Percentiles rank a stretch among this genome's conserved stretches.
Conservation (phyloP, 2,329 filamentous ascomycete species). For the Geosmithia putterillii region DNA sequence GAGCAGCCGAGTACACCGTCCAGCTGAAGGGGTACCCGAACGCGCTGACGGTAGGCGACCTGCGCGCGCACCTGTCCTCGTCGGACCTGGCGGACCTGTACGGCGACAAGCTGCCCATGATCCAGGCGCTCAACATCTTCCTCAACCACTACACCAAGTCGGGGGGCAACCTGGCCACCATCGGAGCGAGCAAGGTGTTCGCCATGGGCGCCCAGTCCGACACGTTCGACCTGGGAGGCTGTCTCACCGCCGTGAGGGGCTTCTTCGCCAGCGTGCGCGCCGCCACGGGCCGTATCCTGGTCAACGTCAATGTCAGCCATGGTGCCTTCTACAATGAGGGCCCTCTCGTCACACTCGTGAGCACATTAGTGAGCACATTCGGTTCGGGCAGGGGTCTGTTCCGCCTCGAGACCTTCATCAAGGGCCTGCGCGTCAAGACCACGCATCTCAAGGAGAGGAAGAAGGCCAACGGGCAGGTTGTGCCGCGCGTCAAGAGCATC, state of each 20-base stretch:
- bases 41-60: constrained; percentile 8
- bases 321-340: constrained; percentile 35
- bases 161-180: constrained; percentile 8
- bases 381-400: constrained; percentile 4
- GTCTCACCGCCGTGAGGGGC: constrained; percentile 32
- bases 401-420: constrained; percentile 20
- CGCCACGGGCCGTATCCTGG: constrained; percentile 37
- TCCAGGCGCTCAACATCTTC: constrained; percentile 10
- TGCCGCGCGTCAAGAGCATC: constrained; percentile 13
- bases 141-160: constrained; percentile 19
- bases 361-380: constrained; percentile 18
- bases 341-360: constrained; percentile 12
- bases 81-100: constrained; percentile 8
- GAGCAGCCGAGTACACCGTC: constrained; percentile 9
- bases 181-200: constrained; percentile 18
- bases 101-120: constrained; percentile 11
- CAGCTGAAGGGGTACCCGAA: constrained; percentile 10
- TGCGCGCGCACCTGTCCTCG: constrained; percentile 14
- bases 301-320: constrained; percentile 44
- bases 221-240: constrained; percentile 9
- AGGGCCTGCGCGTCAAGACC: constrained; percentile 20
- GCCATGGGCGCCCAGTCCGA: constrained; percentile 6
- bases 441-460: constrained; percentile 19
- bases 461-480: constrained; percentile 9
- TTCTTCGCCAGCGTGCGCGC: constrained; percentile 43